Conservation (phyloP, 2,329 filamentous ascomycete genomes). For the Penicillium expansum region DNA sequence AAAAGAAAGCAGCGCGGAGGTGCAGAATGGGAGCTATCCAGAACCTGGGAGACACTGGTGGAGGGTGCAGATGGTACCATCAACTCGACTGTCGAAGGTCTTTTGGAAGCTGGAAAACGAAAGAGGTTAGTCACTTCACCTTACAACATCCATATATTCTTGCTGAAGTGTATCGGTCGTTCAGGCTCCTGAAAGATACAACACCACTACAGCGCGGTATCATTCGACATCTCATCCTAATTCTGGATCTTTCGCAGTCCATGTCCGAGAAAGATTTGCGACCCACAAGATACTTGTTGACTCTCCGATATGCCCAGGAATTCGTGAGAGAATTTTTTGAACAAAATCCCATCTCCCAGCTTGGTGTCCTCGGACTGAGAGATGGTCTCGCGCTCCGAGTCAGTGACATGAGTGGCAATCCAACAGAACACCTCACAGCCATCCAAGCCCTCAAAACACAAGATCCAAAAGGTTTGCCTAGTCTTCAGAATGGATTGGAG, state of each 20-base stretch:
- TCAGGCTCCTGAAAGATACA: constrained; percentile 82
- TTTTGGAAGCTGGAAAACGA: constrained; percentile 79
- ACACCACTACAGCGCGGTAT: constrained; percentile 95
- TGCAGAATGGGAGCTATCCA: constrained; percentile 48
- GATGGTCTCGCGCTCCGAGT: constrained; percentile 84
- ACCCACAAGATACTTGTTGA: constrained; percentile 79
- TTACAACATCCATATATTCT: background rate
- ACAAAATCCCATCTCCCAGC: constrained; percentile 95
- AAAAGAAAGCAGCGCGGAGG: constrained; percentile 40
- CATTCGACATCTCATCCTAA: constrained; percentile 89
- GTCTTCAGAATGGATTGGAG: constrained; percentile 90
- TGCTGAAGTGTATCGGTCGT: constrained; percentile 22
- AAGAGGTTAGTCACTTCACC: constrained; percentile 51
- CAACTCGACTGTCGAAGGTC: constrained; percentile 66
- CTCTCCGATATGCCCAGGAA: constrained; percentile 75
- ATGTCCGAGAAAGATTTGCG: constrained; percentile 95
- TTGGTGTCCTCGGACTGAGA: constrained; percentile 88
- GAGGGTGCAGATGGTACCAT: constrained; percentile 79
- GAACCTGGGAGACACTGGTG: constrained; percentile 65
- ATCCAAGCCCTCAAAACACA: constrained; percentile 65
- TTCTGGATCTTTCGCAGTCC: constrained; percentile 86
- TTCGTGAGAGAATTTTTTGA: constrained; percentile 96
- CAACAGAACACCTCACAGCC: constrained; percentile 78
- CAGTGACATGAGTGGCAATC: constrained; percentile 88
- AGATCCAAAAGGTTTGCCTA: constrained; percentile 72